phyloP scores from a whole-genome alignment of 129 eudicot species.

The Ambrosia trifida region DNA sequence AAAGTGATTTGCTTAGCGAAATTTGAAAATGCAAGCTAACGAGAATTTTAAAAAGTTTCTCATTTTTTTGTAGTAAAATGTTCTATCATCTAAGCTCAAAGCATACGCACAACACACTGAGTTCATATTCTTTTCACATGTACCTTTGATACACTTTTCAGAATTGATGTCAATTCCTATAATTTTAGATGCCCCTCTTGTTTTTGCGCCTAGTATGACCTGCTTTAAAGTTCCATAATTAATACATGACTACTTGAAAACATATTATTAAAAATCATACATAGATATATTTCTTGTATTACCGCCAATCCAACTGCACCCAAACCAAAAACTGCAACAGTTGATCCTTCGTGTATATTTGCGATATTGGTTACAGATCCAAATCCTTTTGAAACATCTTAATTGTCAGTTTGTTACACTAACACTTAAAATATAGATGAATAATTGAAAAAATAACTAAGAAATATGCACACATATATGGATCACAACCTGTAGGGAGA shows the following conservation, averaged over 20 bases:
- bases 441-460: neutral
- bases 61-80: too few relatives aligned
- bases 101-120: too few relatives aligned
- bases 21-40: too few relatives aligned
- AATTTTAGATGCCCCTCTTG: slow-evolving; percentile 68
- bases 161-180: slow-evolving; percentile 73
- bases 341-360: slow-evolving; percentile 52
- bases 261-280: neutral
- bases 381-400: slow-evolving; percentile 20
- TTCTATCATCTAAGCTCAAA: too few relatives aligned
- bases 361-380: slow-evolving; percentile 71
- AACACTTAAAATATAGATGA: neutral
- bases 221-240: slow-evolving; percentile 16
- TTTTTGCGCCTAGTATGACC: slow-evolving; percentile 75
- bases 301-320: slow-evolving; percentile 90
- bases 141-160: slow-evolving; percentile 42
- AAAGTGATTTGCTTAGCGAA: too few relatives aligned
- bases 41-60: too few relatives aligned
- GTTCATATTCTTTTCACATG: too few relatives aligned
- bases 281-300: neutral
- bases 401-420: neutral
- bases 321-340: slow-evolving; percentile 68
- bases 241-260: too few relatives aligned
- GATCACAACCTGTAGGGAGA: slow-evolving; percentile 54
- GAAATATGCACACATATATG: neutral